Evolutionary conservation across 192 early-diverging fungal species (phyloP).

Genomic region (Backusella tarrabulga): DNA sequence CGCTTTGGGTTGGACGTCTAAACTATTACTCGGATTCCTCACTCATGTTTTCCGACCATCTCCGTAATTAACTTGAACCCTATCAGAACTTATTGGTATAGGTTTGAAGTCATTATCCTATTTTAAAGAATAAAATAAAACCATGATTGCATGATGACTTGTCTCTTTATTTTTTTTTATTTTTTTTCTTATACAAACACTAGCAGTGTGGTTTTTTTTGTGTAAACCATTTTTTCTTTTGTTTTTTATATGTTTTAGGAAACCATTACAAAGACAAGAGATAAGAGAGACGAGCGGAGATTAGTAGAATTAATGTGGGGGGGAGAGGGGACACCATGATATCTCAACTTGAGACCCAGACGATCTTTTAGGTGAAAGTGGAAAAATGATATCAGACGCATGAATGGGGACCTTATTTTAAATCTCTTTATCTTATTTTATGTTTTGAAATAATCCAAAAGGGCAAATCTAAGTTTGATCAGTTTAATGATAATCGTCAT

Average conservation of each 20-base stretch:
- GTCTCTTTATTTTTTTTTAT: too few relatives aligned
- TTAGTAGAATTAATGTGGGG: neutral
- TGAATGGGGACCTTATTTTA: neutral
- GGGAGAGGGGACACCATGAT: neutral
- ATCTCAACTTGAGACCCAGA: neutral
- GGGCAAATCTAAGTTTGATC: neutral
- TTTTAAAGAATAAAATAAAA: too few relatives aligned
- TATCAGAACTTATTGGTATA: neutral
- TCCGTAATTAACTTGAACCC: neutral
- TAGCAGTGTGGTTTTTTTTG: neutral
- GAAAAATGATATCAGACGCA: slow-evolving; percentile 5
- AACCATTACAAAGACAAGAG: neutral
- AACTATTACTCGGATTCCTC: slow-evolving; percentile 14
- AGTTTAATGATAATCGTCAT: neutral
- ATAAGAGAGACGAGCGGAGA: slow-evolving; percentile 1
- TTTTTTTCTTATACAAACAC: neutral
- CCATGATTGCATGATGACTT: too few relatives aligned
- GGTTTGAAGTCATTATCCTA: too few relatives aligned
- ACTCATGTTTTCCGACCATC: slow-evolving; percentile 12
- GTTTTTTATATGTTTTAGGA: neutral
- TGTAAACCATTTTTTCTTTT: neutral
- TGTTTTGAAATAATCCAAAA: neutral
- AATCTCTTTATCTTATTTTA: neutral
- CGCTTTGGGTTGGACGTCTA: neutral
- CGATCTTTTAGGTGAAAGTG: neutral